Evolutionary conservation across 2,329 filamentous ascomycete species (phyloP).

Genomic region (Hirsutella minnesotensis): DNA sequence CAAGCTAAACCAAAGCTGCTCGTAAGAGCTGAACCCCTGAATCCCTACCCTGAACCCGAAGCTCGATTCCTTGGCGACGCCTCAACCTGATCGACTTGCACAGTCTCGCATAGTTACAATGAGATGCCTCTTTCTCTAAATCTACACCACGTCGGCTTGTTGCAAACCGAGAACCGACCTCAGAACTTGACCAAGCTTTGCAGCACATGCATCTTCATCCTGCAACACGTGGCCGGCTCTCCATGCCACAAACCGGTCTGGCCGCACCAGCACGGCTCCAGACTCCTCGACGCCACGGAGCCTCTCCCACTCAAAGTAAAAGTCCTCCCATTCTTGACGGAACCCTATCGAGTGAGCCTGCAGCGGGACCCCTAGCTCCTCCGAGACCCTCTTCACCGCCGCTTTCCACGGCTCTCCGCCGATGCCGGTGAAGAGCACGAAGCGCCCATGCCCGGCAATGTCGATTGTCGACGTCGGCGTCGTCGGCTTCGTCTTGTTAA

Average conservation of each 20-base stretch:
- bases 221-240: constrained; percentile 10
- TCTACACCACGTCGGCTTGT: too few relatives aligned
- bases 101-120: too few relatives aligned
- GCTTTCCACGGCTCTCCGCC: constrained; percentile 41
- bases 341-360: constrained; percentile 41
- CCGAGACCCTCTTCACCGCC: constrained; percentile 29
- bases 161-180: background rate
- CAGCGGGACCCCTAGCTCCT: constrained; percentile 31
- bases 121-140: too few relatives aligned
- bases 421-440: constrained; percentile 40
- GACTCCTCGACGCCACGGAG: constrained; percentile 42
- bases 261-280: constrained; percentile 44
- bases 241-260: constrained; percentile 49
- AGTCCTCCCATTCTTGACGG: constrained; percentile 47
- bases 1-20: too few relatives aligned
- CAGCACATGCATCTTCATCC: background rate
- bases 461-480: constrained; percentile 44
- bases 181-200: constrained; percentile 1
- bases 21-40: background rate
- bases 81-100: too few relatives aligned
- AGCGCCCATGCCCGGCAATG: constrained; percentile 42
- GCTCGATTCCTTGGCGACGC: too few relatives aligned
- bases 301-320: constrained; percentile 48
- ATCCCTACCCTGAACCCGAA: background rate
- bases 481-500: constrained; percentile 35